phyloP scores from a whole-genome alignment of 1,284 basidiomycete species.

The Phellinidium pouzarii region DNA sequence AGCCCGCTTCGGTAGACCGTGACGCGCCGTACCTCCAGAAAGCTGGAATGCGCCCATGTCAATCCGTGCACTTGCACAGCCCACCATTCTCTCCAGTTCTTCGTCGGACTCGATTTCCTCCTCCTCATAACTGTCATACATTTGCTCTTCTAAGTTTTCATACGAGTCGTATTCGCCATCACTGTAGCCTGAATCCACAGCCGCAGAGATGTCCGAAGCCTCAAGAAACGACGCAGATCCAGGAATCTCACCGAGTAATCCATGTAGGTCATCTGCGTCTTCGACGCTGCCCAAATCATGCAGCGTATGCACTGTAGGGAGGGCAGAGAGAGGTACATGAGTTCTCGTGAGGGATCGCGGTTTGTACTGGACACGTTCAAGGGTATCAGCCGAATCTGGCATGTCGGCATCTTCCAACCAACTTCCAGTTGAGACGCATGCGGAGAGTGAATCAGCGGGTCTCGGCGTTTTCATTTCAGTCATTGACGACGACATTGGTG shows the following conservation, averaged over 20 bases:
- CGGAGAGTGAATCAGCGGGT: constrained; percentile 24
- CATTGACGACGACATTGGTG: constrained; percentile 20
- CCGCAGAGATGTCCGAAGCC: not conserved
- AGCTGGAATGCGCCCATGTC: constrained; percentile 4
- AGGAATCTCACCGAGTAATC: constrained; percentile 13
- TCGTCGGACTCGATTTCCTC: constrained; percentile 23
- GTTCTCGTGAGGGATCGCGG: not conserved
- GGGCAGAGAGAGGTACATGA: not conserved
- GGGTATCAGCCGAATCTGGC: not conserved
- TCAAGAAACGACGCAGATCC: constrained; percentile 15
- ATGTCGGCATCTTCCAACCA: not conserved
- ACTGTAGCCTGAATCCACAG: not conserved
- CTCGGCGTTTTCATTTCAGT: constrained; percentile 21
- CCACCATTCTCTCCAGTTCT: constrained; percentile 24
- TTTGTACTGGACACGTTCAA: not conserved
- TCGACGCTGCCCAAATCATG: constrained; percentile 13
- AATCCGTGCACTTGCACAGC: constrained; percentile 19
- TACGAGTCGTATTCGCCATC: not conserved
- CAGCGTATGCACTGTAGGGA: not conserved
- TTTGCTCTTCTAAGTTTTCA: constrained; percentile 1
- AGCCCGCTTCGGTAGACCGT: not conserved
- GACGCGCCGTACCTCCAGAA: not conserved
- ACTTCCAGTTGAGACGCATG: not conserved
- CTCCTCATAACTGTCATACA: not conserved
- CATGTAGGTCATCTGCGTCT: constrained; percentile 8